A percentile compares a stretch with the other conserved stretches of the same genome.
These are phyloP conservation scores for Ophiosphaerella narmari DNA, from an alignment of 2,329 filamentous ascomycete species.

Conservation along the genomic window DNA sequence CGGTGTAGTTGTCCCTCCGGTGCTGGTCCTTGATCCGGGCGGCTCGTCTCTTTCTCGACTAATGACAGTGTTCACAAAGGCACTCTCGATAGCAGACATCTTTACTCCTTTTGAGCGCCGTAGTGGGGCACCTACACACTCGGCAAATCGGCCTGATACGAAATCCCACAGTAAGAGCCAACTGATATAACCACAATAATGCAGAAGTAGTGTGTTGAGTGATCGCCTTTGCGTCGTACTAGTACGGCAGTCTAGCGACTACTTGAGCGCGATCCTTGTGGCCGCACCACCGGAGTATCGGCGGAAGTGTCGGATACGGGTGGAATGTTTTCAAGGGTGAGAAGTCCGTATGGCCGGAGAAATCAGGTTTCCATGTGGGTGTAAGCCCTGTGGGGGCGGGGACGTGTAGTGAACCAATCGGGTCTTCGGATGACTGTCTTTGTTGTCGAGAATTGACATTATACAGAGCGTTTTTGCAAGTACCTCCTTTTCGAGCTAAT, in stretches of 20 bases:
- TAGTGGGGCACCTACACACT: constrained; percentile 1
- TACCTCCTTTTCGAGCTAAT: too few relatives aligned
- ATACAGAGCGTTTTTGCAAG: too few relatives aligned
- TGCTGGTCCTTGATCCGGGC: constrained; percentile 7
- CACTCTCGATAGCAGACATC: constrained; percentile 38
- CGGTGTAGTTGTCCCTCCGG: neutral
- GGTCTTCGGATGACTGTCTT: neutral
- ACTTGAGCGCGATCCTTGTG: constrained; percentile 1
- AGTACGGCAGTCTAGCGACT: neutral
- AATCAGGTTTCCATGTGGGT: constrained; percentile 2
- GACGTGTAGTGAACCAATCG: constrained; percentile 27
- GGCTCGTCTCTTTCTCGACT: constrained; percentile 11
- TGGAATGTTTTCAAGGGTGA: neutral
- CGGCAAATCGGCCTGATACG: neutral
- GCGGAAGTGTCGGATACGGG: constrained; percentile 6
- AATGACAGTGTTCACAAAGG: constrained; percentile 36
- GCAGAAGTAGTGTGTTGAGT: neutral
- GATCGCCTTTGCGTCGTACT: neutral
- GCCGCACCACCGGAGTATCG: constrained; percentile 8
- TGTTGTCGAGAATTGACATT: neutral
- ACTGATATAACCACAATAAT: neutral
- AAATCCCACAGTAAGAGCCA: neutral
- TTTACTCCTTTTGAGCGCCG: constrained; percentile 1
- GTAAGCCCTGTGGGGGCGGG: constrained; percentile 47
- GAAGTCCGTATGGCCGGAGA: constrained; percentile 8